phyloP scores from a whole-genome alignment of 495 filamentous ascomycete species.

The Barbatosphaeria neglecta region DNA sequence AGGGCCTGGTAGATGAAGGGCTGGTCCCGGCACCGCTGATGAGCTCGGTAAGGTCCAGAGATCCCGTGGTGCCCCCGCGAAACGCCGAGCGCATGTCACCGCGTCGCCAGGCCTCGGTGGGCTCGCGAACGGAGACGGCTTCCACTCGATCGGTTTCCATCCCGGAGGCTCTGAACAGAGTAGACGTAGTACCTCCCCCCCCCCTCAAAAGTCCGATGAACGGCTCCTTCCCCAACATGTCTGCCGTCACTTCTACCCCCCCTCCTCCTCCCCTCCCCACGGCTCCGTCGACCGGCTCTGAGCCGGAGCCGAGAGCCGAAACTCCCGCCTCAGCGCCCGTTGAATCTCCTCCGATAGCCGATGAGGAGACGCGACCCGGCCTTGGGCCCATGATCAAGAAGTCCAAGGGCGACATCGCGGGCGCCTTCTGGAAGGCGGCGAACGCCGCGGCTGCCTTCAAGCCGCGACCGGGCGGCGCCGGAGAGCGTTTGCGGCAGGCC shows the following conservation, averaged over 20 bases:
- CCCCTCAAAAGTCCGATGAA: slow-evolving; percentile 9
- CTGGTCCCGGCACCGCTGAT: slow-evolving; percentile 43
- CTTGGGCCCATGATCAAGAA: slow-evolving; percentile 86
- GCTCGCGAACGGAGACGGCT: slow-evolving; percentile 6
- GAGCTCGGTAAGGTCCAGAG: slow-evolving; percentile 33
- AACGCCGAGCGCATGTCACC: slow-evolving; percentile 31
- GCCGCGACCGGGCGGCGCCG: slow-evolving; percentile 70
- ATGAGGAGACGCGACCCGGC: slow-evolving; percentile 56
- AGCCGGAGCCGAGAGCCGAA: neutral
- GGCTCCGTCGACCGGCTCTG: neutral
- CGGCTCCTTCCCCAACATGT: neutral
- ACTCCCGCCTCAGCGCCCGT: slow-evolving; percentile 4
- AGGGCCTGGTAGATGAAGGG: slow-evolving; percentile 25
- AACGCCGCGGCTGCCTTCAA: slow-evolving; percentile 70
- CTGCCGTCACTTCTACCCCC: neutral
- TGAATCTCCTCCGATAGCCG: slow-evolving; percentile 9
- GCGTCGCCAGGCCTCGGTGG: slow-evolving; percentile 20
- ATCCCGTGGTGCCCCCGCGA: slow-evolving; percentile 30
- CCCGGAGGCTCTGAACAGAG: neutral
- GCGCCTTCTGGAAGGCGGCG: slow-evolving; percentile 74
- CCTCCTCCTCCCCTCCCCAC: neutral
- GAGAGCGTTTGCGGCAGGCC: slow-evolving; percentile 50
- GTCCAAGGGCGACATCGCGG: slow-evolving; percentile 57
- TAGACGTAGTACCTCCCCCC: neutral
- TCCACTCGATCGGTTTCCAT: neutral